Evolutionary conservation across 2,329 filamentous ascomycete genomes (phyloP).

Genomic region (Bertia moriformis): DNA sequence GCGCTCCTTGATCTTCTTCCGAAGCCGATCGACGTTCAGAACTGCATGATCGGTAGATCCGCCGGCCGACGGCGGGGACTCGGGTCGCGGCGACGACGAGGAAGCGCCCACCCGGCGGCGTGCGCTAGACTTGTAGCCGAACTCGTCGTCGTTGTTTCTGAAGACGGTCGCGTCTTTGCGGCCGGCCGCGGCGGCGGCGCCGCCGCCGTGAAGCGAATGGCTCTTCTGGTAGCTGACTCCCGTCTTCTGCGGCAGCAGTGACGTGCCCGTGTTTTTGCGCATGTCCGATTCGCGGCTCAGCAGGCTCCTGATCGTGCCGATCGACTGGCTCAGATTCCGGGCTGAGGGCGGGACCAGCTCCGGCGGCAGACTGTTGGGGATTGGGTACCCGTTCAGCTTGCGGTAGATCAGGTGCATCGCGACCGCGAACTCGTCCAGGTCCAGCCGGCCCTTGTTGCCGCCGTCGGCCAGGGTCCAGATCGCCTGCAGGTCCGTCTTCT

Average conservation of each 20-base stretch:
- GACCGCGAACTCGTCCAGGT: constrained; percentile 94
- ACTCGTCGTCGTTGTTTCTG: constrained; percentile 86
- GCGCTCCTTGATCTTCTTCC: constrained; percentile 85
- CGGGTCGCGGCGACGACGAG: constrained; percentile 63
- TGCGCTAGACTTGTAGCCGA: constrained; percentile 86
- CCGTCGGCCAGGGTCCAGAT: constrained; percentile 93
- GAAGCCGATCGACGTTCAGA: constrained; percentile 69
- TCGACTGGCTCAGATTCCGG: constrained; percentile 80
- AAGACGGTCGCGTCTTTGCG: constrained; percentile 94
- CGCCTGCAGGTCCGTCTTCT: constrained; percentile 76
- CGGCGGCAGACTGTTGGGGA: constrained; percentile 73
- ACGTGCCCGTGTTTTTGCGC: constrained; percentile 76
- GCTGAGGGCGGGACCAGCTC: constrained; percentile 92
- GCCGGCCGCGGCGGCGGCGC: constrained; percentile 36
- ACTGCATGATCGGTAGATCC: constrained; percentile 70
- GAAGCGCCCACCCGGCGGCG: constrained; percentile 66
- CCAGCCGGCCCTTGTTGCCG: constrained; percentile 82
- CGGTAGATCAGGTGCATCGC: constrained; percentile 98
- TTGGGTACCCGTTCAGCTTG: constrained; percentile 86
- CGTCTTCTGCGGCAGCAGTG: constrained; percentile 83
- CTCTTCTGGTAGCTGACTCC: constrained; percentile 95
- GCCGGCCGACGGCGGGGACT: constrained; percentile 53
- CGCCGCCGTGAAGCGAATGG: constrained; percentile 68
- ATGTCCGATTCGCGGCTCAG: constrained; percentile 79
- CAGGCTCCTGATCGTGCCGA: constrained; percentile 82